Percentiles rank a stretch among this genome's conserved stretches.
These are phyloP conservation scores for Gastrolobium bilobum DNA, from an alignment of 306 rosid species.

Conservation along the genomic window DNA sequence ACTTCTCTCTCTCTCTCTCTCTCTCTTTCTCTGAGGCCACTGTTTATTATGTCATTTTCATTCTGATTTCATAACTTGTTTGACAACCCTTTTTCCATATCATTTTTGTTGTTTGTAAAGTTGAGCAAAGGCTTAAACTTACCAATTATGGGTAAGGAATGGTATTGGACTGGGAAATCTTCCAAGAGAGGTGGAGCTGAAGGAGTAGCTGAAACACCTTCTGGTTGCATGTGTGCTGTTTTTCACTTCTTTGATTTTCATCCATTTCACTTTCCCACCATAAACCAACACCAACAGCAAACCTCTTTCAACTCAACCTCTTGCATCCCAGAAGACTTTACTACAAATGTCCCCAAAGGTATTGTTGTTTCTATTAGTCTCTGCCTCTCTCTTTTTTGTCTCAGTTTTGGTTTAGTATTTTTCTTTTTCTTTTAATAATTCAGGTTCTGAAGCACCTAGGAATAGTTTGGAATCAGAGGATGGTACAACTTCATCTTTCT, in stretches of 20 bases:
- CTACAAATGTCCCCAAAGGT: conserved; percentile 62
- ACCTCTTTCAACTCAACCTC: conserved; percentile 49
- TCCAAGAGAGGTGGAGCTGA: conserved; percentile 53
- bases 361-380: not conserved
- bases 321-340: conserved; percentile 42
- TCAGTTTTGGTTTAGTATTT: not conserved
- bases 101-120: conserved; percentile 34
- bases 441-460: conserved; percentile 89
- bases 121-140: conserved; percentile 27
- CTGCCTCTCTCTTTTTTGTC: not conserved
- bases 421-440: conserved; percentile 41
- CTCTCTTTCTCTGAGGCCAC: conserved; percentile 33
- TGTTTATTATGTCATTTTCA: conserved; percentile 50
- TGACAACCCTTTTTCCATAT: conserved; percentile 33
- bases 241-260: conserved; percentile 90
- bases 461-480: conserved; percentile 82
- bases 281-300: conserved; percentile 52
- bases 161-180: conserved; percentile 69
- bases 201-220: conserved; percentile 44
- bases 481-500: conserved; percentile 51
- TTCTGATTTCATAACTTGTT: conserved; percentile 45
- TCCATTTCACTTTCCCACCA: conserved; percentile 57
- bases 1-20: not conserved
- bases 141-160: conserved; percentile 70
- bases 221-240: conserved; percentile 88